Percentiles rank a stretch among this genome's conserved stretches.
Conservation (phyloP, 257 asterid species). For the Solanum sejunctum region DNA sequence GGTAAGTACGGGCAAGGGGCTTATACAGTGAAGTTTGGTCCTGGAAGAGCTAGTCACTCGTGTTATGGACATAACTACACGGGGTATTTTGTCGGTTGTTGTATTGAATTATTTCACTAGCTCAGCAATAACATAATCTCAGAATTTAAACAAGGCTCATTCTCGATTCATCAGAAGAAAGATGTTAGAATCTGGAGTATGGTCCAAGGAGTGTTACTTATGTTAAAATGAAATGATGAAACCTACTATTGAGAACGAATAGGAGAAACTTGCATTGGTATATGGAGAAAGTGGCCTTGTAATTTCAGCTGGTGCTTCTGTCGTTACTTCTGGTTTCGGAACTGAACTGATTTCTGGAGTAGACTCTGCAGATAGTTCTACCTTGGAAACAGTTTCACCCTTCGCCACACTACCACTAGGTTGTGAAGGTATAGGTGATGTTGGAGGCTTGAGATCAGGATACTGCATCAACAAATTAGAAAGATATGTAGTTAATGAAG, state of each 20-base stretch:
- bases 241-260: background rate
- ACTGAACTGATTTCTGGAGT: constrained; percentile 47
- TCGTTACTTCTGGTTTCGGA: constrained; percentile 36
- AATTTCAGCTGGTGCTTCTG: constrained; percentile 27
- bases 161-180: background rate
- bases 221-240: background rate
- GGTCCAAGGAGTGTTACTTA: background rate
- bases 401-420: constrained; percentile 22
- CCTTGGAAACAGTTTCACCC: constrained; percentile 31
- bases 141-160: background rate
- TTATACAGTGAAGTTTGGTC: background rate
- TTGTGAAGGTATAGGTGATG: constrained; percentile 81
- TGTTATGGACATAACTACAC: background rate
- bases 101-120: background rate
- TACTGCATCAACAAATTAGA: constrained; percentile 36
- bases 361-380: constrained; percentile 28
- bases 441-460: constrained; percentile 90
- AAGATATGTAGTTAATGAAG: background rate
- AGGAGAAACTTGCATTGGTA: constrained; percentile 49
- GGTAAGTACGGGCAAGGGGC: background rate
- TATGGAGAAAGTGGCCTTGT: constrained; percentile 80
- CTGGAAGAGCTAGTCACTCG: background rate
- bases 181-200: background rate
- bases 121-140: background rate
- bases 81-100: background rate